These are phyloP conservation scores for Arabis alpina DNA, from an alignment of 345 rosid genomes.

Conservation along the genomic window DNA sequence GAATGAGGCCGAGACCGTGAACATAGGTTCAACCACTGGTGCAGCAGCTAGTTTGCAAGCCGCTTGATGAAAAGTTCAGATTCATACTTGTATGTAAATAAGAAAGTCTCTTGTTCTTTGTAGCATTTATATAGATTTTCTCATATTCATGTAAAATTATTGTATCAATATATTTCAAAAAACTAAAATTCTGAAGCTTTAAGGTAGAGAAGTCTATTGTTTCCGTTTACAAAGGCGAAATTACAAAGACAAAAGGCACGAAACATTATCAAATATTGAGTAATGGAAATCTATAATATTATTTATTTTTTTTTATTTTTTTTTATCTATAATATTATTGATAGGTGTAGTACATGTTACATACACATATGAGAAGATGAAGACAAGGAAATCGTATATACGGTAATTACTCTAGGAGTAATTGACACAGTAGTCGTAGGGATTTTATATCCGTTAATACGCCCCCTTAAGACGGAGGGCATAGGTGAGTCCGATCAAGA, in stretches of 20 bases:
- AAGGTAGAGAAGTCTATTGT: background rate
- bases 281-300: too few relatives aligned
- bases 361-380: too few relatives aligned
- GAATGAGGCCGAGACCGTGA: slow-evolving; percentile 10
- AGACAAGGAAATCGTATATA: too few relatives aligned
- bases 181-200: background rate
- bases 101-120: background rate
- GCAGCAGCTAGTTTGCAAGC: slow-evolving; percentile 44
- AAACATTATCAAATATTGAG: background rate
- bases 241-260: background rate
- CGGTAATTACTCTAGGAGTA: too few relatives aligned
- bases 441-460: too few relatives aligned
- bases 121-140: slow-evolving; percentile 16
- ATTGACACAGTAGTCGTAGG: too few relatives aligned
- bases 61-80: slow-evolving; percentile 26
- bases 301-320: too few relatives aligned
- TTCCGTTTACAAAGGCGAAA: background rate
- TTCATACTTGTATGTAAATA: slow-evolving; percentile 33
- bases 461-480: too few relatives aligned
- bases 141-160: slow-evolving; percentile 10
- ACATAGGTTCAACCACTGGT: slow-evolving; percentile 31
- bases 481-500: too few relatives aligned
- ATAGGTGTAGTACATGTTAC: too few relatives aligned
- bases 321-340: too few relatives aligned
- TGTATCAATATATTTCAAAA: slow-evolving; percentile 11